Evolutionary conservation across 345 rosid species (phyloP).

Genomic region (Hevea brasiliensis): DNA sequence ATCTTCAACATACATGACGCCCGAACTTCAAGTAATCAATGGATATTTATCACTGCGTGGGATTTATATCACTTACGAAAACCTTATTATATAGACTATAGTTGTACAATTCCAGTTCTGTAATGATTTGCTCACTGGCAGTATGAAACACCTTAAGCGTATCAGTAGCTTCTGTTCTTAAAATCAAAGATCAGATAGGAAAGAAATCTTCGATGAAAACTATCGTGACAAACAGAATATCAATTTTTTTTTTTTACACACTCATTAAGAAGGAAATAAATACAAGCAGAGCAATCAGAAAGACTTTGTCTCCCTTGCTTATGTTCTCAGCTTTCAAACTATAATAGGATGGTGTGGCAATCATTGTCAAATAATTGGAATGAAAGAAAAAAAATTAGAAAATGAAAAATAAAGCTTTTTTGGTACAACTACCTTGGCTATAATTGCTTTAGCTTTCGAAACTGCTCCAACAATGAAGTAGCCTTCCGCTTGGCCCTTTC

Average conservation of each 20-base stretch:
- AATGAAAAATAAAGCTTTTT: constrained; percentile 18
- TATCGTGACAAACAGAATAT: constrained; percentile 22
- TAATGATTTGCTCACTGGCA: no score
- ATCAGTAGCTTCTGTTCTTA: no score
- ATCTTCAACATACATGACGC: no score
- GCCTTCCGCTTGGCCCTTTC: constrained; percentile 91
- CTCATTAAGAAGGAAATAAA: constrained; percentile 25
- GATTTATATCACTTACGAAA: no score
- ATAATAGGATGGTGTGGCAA: constrained; percentile 17
- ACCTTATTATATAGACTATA: no score
- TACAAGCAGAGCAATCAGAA: constrained; percentile 33
- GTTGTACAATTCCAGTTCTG: no score
- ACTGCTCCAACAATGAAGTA: constrained; percentile 67
- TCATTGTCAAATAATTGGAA: constrained; percentile 37
- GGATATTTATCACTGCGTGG: no score
- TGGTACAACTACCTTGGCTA: constrained; percentile 23
- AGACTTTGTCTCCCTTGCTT: constrained; percentile 40
- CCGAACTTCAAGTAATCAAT: no score
- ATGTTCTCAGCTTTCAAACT: constrained; percentile 24
- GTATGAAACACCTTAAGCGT: no score
- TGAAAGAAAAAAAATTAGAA: neutral
- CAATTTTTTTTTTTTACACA: constrained; percentile 37
- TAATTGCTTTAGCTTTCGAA: constrained; percentile 47
- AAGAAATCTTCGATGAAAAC: neutral
- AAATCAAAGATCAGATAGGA: neutral